Percentiles rank a stretch among this genome's conserved stretches.
Evolutionary conservation across 2,329 filamentous ascomycete species (phyloP).

Genomic region (Xylariaceae sp.): DNA sequence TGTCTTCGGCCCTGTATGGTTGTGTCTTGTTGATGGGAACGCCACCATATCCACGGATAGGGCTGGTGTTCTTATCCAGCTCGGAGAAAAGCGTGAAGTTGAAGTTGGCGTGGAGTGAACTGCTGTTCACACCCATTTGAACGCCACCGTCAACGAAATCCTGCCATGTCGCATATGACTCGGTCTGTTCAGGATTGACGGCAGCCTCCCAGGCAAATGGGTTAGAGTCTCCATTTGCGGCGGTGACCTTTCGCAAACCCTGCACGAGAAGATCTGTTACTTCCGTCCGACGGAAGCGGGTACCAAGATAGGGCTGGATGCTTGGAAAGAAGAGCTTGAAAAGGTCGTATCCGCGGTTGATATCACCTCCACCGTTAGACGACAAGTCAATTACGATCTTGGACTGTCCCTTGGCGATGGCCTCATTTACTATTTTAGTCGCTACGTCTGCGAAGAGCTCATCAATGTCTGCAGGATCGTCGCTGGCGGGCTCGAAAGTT

Average conservation of each 20-base stretch:
- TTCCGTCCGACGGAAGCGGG: too few species aligned
- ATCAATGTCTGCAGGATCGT: slow-evolving; percentile 3
- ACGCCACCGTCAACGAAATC: slow-evolving; percentile 5
- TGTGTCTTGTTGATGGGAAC: slow-evolving; percentile 3
- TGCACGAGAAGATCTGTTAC: slow-evolving; percentile 2
- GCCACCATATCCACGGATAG: slow-evolving; percentile 4
- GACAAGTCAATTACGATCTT: slow-evolving; percentile 9
- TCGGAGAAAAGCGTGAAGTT: slow-evolving; percentile 5
- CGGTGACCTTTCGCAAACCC: background rate
- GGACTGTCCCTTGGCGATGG: background rate
- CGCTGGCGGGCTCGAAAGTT: background rate
- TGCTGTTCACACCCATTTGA: slow-evolving; percentile 5
- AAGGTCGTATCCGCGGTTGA: slow-evolving; percentile 5
- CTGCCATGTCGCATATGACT: slow-evolving; percentile 1
- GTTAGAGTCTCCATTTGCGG: too few species aligned
- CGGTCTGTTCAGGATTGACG: slow-evolving; percentile 1
- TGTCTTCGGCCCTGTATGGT: slow-evolving; percentile 6
- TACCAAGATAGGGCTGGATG: slow-evolving; percentile 5
- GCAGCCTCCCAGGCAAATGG: slow-evolving; percentile 1
- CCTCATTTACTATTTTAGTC: slow-evolving; percentile 5
- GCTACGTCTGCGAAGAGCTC: slow-evolving; percentile 2
- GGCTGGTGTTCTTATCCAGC: background rate
- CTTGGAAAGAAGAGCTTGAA: slow-evolving; percentile 11
- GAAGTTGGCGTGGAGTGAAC: slow-evolving; percentile 6
- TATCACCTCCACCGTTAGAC: slow-evolving; percentile 4